Evolutionary conservation across 2,329 filamentous ascomycete genomes (phyloP).

Genomic region (Graphiopsis chlorocephala): DNA sequence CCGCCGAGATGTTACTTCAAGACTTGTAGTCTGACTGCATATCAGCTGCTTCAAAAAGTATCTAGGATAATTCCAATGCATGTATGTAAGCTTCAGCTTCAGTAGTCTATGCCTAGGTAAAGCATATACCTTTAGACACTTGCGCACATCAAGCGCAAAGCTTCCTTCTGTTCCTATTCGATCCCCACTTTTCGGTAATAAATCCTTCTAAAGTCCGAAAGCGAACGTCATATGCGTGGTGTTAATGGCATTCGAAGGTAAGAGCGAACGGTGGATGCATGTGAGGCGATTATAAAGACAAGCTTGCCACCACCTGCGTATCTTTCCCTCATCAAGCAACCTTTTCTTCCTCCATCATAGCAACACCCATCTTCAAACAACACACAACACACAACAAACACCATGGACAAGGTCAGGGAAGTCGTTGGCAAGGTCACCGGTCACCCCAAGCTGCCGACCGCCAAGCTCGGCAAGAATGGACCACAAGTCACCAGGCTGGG

Average conservation of each 20-base stretch:
- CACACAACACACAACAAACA: background rate
- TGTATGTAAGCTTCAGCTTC: background rate
- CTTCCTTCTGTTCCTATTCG: background rate
- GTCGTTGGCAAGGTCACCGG: slow-evolving; percentile 20
- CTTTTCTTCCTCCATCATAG: background rate
- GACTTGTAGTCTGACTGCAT: background rate
- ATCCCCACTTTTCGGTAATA: background rate
- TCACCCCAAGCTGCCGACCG: slow-evolving; percentile 38
- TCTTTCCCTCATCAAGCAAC: background rate
- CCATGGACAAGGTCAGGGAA: slow-evolving; percentile 20
- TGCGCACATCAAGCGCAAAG: background rate
- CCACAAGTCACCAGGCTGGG: slow-evolving; percentile 52
- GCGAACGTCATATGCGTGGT: background rate
- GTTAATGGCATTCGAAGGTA: background rate
- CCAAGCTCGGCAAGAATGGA: slow-evolving; percentile 52
- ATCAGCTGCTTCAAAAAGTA: background rate
- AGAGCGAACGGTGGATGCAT: background rate
- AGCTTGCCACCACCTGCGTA: background rate
- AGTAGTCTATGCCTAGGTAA: background rate
- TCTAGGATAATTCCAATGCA: background rate
- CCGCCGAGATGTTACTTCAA: background rate
- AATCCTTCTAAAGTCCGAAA: background rate
- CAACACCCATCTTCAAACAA: background rate
- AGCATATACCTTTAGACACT: no score
- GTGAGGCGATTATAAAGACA: background rate